phyloP scores from a whole-genome alignment of 2,329 filamentous ascomycete genomes.

The Fusarium kyushuense region DNA sequence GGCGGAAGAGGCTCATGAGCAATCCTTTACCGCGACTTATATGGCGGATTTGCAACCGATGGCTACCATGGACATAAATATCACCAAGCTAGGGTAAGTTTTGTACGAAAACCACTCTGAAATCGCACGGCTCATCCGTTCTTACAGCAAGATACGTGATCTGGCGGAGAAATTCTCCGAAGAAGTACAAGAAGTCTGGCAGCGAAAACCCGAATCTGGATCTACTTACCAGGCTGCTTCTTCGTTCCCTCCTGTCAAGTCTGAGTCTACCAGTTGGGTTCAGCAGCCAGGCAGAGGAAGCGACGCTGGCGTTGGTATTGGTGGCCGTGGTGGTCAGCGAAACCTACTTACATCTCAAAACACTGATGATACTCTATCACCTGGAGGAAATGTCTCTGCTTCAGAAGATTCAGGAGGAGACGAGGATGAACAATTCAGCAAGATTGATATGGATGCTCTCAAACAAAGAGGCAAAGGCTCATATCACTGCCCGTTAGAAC shows the following conservation, averaged over 20 bases:
- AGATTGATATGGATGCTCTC: constrained; percentile 56
- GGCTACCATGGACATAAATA: constrained; percentile 50
- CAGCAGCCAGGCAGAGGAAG: constrained; percentile 28
- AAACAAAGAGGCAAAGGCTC: constrained; percentile 56
- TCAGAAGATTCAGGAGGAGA: constrained; percentile 51
- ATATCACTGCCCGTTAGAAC: constrained; percentile 54
- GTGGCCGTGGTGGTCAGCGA: constrained; percentile 41
- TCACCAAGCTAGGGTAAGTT: constrained; percentile 52
- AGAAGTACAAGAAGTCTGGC: constrained; percentile 52
- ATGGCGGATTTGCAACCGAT: constrained; percentile 50
- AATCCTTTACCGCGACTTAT: constrained; percentile 40
- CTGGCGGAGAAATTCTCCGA: constrained; percentile 52
- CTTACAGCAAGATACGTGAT: constrained; percentile 52
- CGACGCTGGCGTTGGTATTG: constrained; percentile 38
- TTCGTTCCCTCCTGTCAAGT: constrained; percentile 44
- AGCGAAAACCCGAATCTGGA: constrained; percentile 33
- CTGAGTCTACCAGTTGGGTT: constrained; percentile 34
- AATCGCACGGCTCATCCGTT: constrained; percentile 29
- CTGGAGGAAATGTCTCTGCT: constrained; percentile 40
- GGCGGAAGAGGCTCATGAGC: constrained; percentile 47
- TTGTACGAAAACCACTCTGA: not conserved
- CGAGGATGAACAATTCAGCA: constrained; percentile 53
- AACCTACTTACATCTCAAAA: constrained; percentile 42
- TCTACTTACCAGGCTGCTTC: constrained; percentile 40
- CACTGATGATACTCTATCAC: constrained; percentile 28